Evolutionary conservation across 2,329 filamentous ascomycete genomes (phyloP), one percentile per base, ranked within the genome.

Genomic region (Pseudonectria foliicola): DNA sequence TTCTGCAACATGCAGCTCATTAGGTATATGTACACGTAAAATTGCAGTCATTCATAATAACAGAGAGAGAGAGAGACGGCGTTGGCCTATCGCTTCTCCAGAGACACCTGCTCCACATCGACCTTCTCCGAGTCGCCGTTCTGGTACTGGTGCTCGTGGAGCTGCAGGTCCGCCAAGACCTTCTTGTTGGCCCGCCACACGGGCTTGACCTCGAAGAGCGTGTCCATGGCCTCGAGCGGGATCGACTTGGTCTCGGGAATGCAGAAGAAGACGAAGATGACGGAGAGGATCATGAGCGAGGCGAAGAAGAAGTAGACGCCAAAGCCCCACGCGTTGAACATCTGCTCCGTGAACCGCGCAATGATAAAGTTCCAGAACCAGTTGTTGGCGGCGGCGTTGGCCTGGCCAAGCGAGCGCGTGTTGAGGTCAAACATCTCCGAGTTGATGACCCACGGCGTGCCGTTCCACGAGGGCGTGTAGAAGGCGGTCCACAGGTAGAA

Each of bases 351-450:
- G 63, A 81, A 84, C 10, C 79, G 69, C 1, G 70, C 71, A 45
- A 85, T 73, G 52, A 85, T 68, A 55, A 85, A 84, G 57, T 84
- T 85, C 66, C 66, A 81, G 50, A 81, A 70, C 82, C 82, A 86
- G 58, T 86, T 85, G 59, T 74, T 81, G 3, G 76, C 76, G 0
- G 81, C 75, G 1, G 83, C 83, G 25, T 71, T 81, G 8, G 83
- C 82, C 53, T 87, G 82, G 2, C 81, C 82, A 1, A 88, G 68
- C 0, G 77, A 75, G 34, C 62, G 54, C 2, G 53, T 60, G 59
- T 80, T 81, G 44, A 77, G 73, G 49, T 82, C 75, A 57, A 86
- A 87, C 67, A 88, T 86, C 57, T 88, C 82, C 0, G 71, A 71
- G 64, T 85, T 85, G 52, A 84, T 62, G 14, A 88, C 80, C 83